Conservation (phyloP, 441 rosid species). For the Aquilaria agallochum region DNA sequence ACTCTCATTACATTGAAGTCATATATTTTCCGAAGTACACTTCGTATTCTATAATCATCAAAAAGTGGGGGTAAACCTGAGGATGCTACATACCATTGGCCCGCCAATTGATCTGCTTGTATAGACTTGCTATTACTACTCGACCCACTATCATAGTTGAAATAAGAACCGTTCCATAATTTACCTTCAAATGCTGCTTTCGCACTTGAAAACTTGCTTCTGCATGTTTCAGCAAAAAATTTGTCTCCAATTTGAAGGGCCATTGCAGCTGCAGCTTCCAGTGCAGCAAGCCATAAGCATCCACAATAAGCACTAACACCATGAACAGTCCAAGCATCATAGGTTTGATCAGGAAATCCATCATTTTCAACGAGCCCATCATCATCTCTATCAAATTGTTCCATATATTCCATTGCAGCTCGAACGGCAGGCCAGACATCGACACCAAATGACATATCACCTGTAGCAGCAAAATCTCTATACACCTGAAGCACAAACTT, state of each 20-base stretch:
- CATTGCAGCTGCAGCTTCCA: conserved; percentile 89
- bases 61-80: conserved; percentile 76
- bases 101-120: conserved; percentile 91
- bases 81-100: conserved; percentile 89
- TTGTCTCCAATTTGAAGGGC: conserved; percentile 77
- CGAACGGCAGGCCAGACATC: conserved; percentile 96
- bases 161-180: conserved; percentile 84
- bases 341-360: conserved; percentile 92
- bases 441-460: conserved; percentile 80
- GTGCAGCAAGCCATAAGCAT: conserved; percentile 84
- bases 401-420: conserved; percentile 92
- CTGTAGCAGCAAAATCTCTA: conserved; percentile 85
- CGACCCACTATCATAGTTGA: conserved; percentile 79
- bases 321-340: conserved; percentile 90
- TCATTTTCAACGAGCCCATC: conserved; percentile 85
- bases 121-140: conserved; percentile 83
- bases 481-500: conserved; percentile 91
- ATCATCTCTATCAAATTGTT: conserved; percentile 73
- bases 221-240: conserved; percentile 73
- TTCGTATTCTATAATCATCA: conserved; percentile 65
- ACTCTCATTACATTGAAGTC: conserved; percentile 84
- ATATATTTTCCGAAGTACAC: conserved; percentile 62
- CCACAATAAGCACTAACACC: conserved; percentile 93
- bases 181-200: conserved; percentile 63
- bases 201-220: conserved; percentile 63